Conservation (phyloP, 345 rosid species). For the Rhodomyrtus tomentosa region DNA sequence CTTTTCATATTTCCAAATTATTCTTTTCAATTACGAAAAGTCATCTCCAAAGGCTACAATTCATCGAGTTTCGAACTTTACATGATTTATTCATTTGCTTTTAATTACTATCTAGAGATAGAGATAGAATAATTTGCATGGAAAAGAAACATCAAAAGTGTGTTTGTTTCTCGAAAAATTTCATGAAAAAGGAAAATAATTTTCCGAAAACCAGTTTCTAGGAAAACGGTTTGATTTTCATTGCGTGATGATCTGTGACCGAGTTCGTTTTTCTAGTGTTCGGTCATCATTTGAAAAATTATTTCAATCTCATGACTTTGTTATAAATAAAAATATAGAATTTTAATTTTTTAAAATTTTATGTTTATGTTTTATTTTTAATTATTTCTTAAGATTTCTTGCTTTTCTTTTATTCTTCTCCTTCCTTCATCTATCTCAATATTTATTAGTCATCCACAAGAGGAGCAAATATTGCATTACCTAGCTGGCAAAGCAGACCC, state of each 20-base stretch:
- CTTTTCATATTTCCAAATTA: not conserved
- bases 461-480: constrained; percentile 11
- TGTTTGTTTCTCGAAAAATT: too few relatives aligned
- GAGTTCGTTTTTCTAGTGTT: too few relatives aligned
- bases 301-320: too few relatives aligned
- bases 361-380: too few relatives aligned
- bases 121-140: not conserved
- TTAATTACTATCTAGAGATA: not conserved
- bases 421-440: not conserved
- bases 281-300: too few relatives aligned
- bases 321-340: too few relatives aligned
- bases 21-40: not conserved
- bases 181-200: not conserved
- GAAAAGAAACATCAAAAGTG: not conserved
- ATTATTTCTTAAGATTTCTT: too few relatives aligned
- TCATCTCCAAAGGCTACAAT: not conserved
- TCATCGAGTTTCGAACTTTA: not conserved
- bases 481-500: constrained; percentile 96
- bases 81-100: not conserved
- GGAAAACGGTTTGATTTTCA: too few relatives aligned
- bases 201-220: too few relatives aligned
- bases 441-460: not conserved
- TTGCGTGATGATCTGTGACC: too few relatives aligned
- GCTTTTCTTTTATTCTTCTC: too few relatives aligned
- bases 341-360: too few relatives aligned